Conservation (phyloP, 306 rosid species). For the Corylus americana region DNA sequence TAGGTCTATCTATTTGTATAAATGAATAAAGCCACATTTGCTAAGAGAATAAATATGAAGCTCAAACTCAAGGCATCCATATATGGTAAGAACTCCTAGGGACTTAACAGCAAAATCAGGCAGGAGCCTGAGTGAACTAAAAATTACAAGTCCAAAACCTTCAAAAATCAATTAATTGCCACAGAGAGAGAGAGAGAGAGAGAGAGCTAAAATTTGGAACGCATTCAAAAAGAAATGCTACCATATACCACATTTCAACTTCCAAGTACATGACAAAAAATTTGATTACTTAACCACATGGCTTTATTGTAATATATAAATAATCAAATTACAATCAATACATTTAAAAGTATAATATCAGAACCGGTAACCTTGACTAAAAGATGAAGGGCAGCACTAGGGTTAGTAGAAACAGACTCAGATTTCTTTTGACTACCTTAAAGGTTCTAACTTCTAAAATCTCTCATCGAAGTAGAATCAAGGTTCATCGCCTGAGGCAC, state of each 20-base stretch:
- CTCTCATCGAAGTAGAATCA: not conserved
- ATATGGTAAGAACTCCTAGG: not conserved
- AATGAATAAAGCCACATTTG: slow-evolving; percentile 3
- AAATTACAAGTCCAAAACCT: not conserved
- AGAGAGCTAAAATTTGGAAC: too few relatives aligned
- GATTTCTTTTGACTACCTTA: not conserved
- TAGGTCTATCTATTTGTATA: not conserved
- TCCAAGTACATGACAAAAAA: too few relatives aligned
- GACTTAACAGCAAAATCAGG: not conserved
- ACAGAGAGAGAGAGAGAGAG: not conserved
- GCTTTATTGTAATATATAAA: too few relatives aligned
- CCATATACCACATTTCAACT: too few relatives aligned
- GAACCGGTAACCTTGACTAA: not conserved
- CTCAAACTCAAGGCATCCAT: not conserved
- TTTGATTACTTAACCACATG: too few relatives aligned
- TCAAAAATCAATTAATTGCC: not conserved
- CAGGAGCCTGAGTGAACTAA: not conserved
- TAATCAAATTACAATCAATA: too few relatives aligned
- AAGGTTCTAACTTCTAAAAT: not conserved
- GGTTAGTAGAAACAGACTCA: not conserved
- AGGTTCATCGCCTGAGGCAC: not conserved
- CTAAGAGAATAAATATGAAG: not conserved
- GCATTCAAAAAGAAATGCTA: too few relatives aligned
- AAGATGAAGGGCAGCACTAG: not conserved
- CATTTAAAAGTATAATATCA: not conserved